Percentiles rank a stretch among this genome's conserved stretches.
phyloP scores from a whole-genome alignment of 164 flowering plant genomes.

The Chimonanthus praecox region DNA sequence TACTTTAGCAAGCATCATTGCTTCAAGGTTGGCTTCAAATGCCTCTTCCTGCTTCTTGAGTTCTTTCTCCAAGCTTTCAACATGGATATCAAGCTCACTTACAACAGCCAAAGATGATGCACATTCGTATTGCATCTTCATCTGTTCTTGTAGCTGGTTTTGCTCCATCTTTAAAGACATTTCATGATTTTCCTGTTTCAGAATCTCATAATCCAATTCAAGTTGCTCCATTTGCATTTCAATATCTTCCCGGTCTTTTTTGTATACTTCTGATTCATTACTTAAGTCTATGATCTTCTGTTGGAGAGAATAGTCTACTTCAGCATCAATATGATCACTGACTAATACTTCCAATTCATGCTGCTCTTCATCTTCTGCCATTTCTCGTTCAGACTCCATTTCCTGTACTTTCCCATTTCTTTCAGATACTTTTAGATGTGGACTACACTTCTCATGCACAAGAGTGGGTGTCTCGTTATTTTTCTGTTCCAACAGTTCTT shows the following conservation, averaged over 20 bases:
- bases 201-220: constrained; percentile 68
- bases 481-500: constrained; percentile 68
- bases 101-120: constrained; percentile 29
- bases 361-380: no score
- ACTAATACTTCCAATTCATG: no score
- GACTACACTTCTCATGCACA: neutral
- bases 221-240: constrained; percentile 76
- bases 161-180: constrained; percentile 56
- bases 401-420: constrained; percentile 12
- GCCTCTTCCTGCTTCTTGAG: constrained; percentile 47
- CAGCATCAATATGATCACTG: no score
- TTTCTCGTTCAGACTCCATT: no score
- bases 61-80: constrained; percentile 58
- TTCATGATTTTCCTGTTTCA: constrained; percentile 77
- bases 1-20: constrained; percentile 49
- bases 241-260: constrained; percentile 67
- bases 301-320: no score
- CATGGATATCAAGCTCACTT: constrained; percentile 47
- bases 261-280: constrained; percentile 56
- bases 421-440: constrained; percentile 15
- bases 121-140: constrained; percentile 66
- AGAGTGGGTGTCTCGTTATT: constrained; percentile 28
- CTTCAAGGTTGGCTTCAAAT: constrained; percentile 71
- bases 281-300: constrained; percentile 48
- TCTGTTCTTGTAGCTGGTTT: constrained; percentile 56